Evolutionary conservation across 345 rosid genomes (phyloP).

Genomic region (Firmiana major): DNA sequence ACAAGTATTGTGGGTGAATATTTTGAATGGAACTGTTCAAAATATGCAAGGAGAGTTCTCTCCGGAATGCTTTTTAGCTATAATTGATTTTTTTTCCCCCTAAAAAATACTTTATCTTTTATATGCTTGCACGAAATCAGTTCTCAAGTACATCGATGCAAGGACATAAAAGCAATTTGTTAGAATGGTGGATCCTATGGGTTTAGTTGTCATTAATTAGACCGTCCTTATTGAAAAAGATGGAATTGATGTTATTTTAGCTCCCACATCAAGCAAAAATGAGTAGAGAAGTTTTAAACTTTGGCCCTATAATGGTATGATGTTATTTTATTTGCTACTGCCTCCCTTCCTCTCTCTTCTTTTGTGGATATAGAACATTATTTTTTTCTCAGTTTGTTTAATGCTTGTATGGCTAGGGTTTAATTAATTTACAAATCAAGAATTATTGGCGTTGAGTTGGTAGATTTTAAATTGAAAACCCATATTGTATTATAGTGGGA

Average conservation of each 20-base stretch:
- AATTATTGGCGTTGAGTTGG: constrained; percentile 5
- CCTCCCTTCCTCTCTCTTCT: not conserved
- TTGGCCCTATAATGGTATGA: not conserved
- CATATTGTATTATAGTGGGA: not conserved
- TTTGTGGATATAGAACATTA: not conserved
- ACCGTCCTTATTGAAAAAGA: not conserved
- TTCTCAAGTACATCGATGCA: not conserved
- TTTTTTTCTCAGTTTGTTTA: not conserved
- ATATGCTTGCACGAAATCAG: not conserved
- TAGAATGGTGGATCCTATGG: not conserved
- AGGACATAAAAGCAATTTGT: not conserved
- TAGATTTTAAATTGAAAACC: constrained; percentile 2
- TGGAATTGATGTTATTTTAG: not conserved
- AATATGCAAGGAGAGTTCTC: not conserved
- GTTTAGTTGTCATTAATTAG: not conserved
- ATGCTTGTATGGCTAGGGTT: not conserved
- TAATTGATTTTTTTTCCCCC: not conserved
- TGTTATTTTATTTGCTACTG: not conserved
- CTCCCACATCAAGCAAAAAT: not conserved
- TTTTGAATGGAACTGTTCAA: not conserved
- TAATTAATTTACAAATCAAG: not conserved
- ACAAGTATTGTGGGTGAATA: not conserved
- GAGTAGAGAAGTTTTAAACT: not conserved
- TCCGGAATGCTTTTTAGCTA: not conserved
- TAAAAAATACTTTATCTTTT: not conserved